Conservation (phyloP, 768 basidiomycete genomes). For the Cubamyces lactineus region DNA sequence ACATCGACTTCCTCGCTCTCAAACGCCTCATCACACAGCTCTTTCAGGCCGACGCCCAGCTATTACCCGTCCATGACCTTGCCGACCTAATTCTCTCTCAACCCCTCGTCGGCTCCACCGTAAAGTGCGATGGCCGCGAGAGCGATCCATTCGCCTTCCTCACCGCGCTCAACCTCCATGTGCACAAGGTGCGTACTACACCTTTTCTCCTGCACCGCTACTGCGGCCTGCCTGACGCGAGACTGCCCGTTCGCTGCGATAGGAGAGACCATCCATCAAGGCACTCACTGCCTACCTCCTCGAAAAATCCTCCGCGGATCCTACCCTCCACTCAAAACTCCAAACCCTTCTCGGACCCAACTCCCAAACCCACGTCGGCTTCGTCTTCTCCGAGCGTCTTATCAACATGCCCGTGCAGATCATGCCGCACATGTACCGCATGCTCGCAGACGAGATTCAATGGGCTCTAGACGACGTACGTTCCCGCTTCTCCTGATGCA, state of each 20-base stretch:
- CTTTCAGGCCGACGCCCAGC: constrained; percentile 73
- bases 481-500: constrained; percentile 14
- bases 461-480: constrained; percentile 69
- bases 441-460: constrained; percentile 84
- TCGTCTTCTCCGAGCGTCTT: constrained; percentile 85
- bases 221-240: neutral
- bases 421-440: constrained; percentile 88
- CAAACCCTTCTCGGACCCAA: constrained; percentile 49
- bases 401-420: constrained; percentile 97
- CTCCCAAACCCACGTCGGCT: constrained; percentile 65
- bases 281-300: constrained; percentile 73
- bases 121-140: constrained; percentile 89
- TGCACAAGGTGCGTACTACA: constrained; percentile 54
- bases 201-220: neutral
- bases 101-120: constrained; percentile 79
- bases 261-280: constrained; percentile 76
- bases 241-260: neutral
- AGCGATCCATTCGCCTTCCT: constrained; percentile 91
- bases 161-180: constrained; percentile 79
- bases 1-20: constrained; percentile 84
- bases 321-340: constrained; percentile 55
- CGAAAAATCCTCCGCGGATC: constrained; percentile 54
- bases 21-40: constrained; percentile 73
- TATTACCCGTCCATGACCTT: constrained; percentile 71
- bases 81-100: constrained; percentile 79